phyloP scores from a whole-genome alignment of 306 rosid species.

The Bauhinia variegata region DNA sequence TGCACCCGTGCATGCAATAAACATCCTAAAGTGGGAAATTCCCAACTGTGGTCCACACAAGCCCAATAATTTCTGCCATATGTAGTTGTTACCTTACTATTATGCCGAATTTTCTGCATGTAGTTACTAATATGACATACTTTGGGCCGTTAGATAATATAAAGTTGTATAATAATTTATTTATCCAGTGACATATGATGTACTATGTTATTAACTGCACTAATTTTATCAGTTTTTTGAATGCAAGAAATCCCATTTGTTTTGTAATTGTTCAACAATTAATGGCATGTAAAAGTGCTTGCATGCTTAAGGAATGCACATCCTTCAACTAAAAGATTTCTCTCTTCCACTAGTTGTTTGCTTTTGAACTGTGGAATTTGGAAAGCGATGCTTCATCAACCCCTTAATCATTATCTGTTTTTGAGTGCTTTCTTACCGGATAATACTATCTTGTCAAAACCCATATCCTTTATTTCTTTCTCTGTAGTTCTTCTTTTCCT shows the following conservation, averaged over 20 bases:
- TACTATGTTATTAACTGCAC: too few relatives aligned
- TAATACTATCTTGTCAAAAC: slow-evolving; percentile 13
- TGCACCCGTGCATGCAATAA: slow-evolving; percentile 39
- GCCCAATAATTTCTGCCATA: slow-evolving; percentile 36
- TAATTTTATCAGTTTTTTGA: too few relatives aligned
- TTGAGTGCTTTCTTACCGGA: slow-evolving; percentile 10
- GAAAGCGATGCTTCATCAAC: slow-evolving; percentile 61
- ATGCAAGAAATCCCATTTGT: too few relatives aligned
- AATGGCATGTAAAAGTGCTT: slow-evolving; percentile 23
- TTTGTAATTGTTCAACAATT: slow-evolving; percentile 44
- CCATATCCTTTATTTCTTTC: background rate
- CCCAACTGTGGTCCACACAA: slow-evolving; percentile 46
- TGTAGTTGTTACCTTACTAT: too few relatives aligned
- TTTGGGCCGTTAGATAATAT: too few relatives aligned
- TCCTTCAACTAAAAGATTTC: too few relatives aligned
- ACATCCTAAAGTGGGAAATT: slow-evolving; percentile 35
- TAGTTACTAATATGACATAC: too few relatives aligned
- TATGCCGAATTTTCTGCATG: too few relatives aligned
- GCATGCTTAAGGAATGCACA: slow-evolving; percentile 18
- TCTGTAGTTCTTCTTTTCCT: too few relatives aligned
- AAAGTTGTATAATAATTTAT: too few relatives aligned
- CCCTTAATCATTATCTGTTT: slow-evolving; percentile 36
- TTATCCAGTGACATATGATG: too few relatives aligned
- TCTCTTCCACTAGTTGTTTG: background rate
- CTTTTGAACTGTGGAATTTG: background rate